Evolutionary conservation across 1,284 basidiomycete genomes (phyloP).

Genomic region (Ustilago nuda): DNA sequence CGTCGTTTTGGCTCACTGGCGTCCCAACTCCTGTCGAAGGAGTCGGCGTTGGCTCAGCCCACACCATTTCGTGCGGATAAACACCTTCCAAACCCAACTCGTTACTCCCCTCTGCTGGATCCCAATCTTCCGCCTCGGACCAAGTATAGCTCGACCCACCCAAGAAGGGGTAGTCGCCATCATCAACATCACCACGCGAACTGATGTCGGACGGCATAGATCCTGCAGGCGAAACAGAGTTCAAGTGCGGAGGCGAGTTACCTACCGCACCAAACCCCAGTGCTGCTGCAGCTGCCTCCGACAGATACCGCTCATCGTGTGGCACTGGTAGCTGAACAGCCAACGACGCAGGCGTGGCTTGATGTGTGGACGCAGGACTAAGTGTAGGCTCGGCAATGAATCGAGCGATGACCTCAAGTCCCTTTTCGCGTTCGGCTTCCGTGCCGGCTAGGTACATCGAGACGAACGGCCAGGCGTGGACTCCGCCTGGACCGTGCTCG

Average conservation of each 20-base stretch:
- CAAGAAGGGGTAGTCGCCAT: constrained; percentile 31
- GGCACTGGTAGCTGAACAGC: constrained; percentile 22
- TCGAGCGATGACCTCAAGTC: constrained; percentile 60
- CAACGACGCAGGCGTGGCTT: constrained; percentile 18
- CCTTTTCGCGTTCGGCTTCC: constrained; percentile 61
- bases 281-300: constrained; percentile 24
- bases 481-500: constrained; percentile 62
- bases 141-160: constrained; percentile 25
- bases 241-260: constrained; percentile 48
- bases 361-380: constrained; percentile 30
- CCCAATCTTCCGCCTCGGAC: constrained; percentile 37
- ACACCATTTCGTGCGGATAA: constrained; percentile 49
- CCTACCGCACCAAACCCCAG: constrained; percentile 2
- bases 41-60: constrained; percentile 41
- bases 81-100: constrained; percentile 49
- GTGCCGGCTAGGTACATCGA: constrained; percentile 64
- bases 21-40: constrained; percentile 42
- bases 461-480: constrained; percentile 68
- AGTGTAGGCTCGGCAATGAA: constrained; percentile 46
- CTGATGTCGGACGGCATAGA: constrained; percentile 59
- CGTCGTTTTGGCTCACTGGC: constrained; percentile 34
- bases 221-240: constrained; percentile 48
- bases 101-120: constrained; percentile 17
- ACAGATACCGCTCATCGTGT: constrained; percentile 9
- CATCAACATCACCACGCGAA: constrained; percentile 33